These are phyloP conservation scores for Malassezia vespertilionis DNA, from an alignment of 1,284 basidiomycete species.

Conservation along the genomic window DNA sequence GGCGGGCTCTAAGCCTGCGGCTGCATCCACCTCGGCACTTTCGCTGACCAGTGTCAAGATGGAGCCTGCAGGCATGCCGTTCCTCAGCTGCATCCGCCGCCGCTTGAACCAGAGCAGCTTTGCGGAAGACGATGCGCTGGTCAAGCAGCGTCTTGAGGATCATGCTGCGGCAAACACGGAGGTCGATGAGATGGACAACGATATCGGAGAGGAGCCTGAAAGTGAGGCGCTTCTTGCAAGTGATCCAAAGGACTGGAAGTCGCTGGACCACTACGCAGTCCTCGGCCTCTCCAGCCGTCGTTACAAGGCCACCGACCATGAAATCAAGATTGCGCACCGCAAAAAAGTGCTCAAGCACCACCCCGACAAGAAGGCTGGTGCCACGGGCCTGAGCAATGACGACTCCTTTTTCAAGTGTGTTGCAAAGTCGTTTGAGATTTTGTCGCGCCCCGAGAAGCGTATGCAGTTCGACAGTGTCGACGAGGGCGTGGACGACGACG, in stretches of 20 bases:
- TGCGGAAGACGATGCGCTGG: conserved; percentile 37
- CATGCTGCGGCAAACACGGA: conserved; percentile 54
- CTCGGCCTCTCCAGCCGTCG: conserved; percentile 83
- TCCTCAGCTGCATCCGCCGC: conserved; percentile 39
- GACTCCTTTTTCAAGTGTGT: conserved; percentile 99
- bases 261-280: conserved; percentile 96
- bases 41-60: conserved; percentile 24
- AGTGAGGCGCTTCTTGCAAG: conserved; percentile 59
- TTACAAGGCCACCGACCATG: conserved; percentile 74
- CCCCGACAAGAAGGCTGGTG: conserved; percentile 89
- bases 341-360: conserved; percentile 99
- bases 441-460: conserved; percentile 73
- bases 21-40: conserved; percentile 24
- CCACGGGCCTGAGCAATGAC: conserved; percentile 67
- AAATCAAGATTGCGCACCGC: conserved; percentile 96
- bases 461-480: conserved; percentile 96
- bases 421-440: conserved; percentile 85
- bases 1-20: conserved; percentile 35
- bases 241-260: conserved; percentile 99
- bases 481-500: conserved; percentile 64
- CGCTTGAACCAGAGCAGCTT: conserved; percentile 35
- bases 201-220: conserved; percentile 86
- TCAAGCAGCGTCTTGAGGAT: conserved; percentile 23
- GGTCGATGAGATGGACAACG: conserved; percentile 66
- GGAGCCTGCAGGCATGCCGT: conserved; percentile 38